Percentiles rank a stretch among this genome's conserved stretches.
Conservation (phyloP, 2,329 filamentous ascomycete species). For the Colletotrichum magnum region DNA sequence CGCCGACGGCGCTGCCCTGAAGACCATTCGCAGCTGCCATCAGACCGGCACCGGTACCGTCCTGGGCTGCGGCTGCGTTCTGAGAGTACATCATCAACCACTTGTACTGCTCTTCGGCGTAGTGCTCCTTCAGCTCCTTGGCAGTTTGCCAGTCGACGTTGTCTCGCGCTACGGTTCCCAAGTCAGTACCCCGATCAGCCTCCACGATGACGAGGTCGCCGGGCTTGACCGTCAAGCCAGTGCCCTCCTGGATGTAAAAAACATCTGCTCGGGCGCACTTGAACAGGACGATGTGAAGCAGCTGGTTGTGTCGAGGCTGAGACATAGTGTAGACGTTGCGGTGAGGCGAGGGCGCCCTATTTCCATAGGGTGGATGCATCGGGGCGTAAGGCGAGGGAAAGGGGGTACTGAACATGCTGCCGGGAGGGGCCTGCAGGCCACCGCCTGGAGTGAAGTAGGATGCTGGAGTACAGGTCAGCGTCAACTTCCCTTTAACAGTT, state of each 20-base stretch:
- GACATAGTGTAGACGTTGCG: constrained; percentile 73
- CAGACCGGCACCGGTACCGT: constrained; percentile 72
- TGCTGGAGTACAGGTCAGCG: constrained; percentile 49
- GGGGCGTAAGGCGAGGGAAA: constrained; percentile 62
- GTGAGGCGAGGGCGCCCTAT: constrained; percentile 72
- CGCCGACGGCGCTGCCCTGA: constrained; percentile 80
- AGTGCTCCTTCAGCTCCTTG: constrained; percentile 90
- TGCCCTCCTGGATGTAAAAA: constrained; percentile 97
- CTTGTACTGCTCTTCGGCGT: constrained; percentile 95
- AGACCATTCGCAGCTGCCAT: constrained; percentile 75
- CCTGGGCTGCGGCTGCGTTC: constrained; percentile 75
- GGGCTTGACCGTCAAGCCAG: constrained; percentile 88
- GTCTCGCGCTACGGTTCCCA: constrained; percentile 91
- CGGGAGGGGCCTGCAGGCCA: constrained; percentile 50
- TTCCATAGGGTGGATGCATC: constrained; percentile 59
- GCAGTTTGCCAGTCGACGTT: constrained; percentile 91
- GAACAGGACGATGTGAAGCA: constrained; percentile 92
- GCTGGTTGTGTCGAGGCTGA: constrained; percentile 75
- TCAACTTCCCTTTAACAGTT: background rate
- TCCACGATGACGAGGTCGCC: constrained; percentile 98
- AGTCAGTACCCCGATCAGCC: constrained; percentile 94
- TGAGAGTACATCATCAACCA: constrained; percentile 99
- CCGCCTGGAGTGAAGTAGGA: constrained; percentile 55
- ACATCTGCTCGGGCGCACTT: constrained; percentile 96
- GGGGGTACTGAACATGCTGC: constrained; percentile 55